A percentile compares a stretch with the other conserved stretches of the same genome.
phyloP scores from a whole-genome alignment of 1,284 basidiomycete genomes.

The Pseudozyma flocculosa region DNA sequence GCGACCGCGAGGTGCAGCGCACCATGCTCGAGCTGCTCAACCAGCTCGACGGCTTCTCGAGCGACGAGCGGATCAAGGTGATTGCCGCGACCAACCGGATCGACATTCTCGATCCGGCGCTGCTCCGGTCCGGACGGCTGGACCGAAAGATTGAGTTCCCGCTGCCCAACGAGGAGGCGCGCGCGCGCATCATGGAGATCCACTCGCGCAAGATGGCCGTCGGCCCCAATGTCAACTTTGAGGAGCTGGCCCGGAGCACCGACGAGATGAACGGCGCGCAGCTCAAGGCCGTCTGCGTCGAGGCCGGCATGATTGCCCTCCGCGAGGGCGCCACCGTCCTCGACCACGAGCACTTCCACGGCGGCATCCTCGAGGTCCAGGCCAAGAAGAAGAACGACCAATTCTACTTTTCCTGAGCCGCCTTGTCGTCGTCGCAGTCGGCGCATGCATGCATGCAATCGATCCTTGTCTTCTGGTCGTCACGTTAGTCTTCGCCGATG shows the following conservation, averaged over 20 bases:
- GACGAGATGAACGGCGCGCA: conserved; percentile 77
- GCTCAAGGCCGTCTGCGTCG: conserved; percentile 70
- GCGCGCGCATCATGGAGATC: conserved; percentile 74
- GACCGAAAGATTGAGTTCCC: conserved; percentile 82
- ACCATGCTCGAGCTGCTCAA: conserved; percentile 99
- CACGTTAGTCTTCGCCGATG: no score
- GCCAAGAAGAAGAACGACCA: conserved; percentile 58
- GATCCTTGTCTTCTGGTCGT: no score
- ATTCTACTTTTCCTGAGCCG: conserved; percentile 40
- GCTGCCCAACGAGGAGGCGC: conserved; percentile 72
- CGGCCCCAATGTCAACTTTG: conserved; percentile 72
- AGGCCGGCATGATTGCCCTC: conserved; percentile 94
- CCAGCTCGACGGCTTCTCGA: conserved; percentile 78
- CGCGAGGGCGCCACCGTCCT: conserved; percentile 78
- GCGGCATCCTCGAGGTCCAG: conserved; percentile 57
- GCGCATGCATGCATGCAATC: no score
- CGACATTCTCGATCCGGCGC: conserved; percentile 85
- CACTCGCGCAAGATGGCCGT: conserved; percentile 91
- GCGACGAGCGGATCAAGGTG: conserved; percentile 96
- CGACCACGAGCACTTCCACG: conserved; percentile 57
- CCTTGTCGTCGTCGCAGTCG: no score
- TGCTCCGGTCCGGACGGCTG: conserved; percentile 73
- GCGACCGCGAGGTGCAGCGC: conserved; percentile 96
- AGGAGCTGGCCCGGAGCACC: conserved; percentile 72
- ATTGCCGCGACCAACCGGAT: conserved; percentile 99